Base-by-base conservation (phyloP, 2,329 filamentous ascomycete species). In the Cladosporium sp. region DNA sequence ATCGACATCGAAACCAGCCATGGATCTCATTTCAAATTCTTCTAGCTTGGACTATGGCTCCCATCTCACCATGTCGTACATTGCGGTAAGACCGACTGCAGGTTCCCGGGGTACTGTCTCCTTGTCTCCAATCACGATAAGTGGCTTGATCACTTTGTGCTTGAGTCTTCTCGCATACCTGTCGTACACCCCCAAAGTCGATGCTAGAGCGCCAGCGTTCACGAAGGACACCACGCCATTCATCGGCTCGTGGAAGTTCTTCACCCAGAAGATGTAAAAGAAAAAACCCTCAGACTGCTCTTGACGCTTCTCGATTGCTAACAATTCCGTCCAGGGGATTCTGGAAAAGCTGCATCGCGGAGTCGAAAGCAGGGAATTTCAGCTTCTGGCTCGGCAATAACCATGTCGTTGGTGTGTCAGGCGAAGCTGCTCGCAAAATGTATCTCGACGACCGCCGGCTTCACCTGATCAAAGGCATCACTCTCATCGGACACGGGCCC, bases 351-450 rank as follows among this genome's bases (percentile, higher is more conserved):
- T 38, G 19, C 37, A 38, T 43, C 17, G 37, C 38, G 14, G 45
- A 51, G 36, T 61, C 60, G 8, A 56, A 54, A 43, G 58, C 49
- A n/a, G 60, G 60, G 17, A 59, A 60, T 28, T 62, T 62, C 50
- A 60, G 58, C 50, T 62, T 62, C 43, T 60, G 60, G 58, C 55
- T 58, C 20, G 60, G 60, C 54, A 60, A 56, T 37, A 51, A 42
- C 36, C 60, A 60, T 50, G 42, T 62, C 28, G 50, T 62, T 9
- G 60, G 60, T 20, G 40, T 62, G 25, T 56, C 55, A 34, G 60
- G 60, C 22, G 25, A 37, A 22, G 42, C 45, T 28, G 58, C 60
- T 52, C 60, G 60, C 36, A 62, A 60, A 36, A 59, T 61, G 57
- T 58, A 58, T 38, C 30, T 60, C 11, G 61, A 61, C 30, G 36